Evolutionary conservation across 768 basidiomycete species (phyloP), one percentile per base, ranked within the genome.

Genomic region (Tubosaeta sp.): DNA sequence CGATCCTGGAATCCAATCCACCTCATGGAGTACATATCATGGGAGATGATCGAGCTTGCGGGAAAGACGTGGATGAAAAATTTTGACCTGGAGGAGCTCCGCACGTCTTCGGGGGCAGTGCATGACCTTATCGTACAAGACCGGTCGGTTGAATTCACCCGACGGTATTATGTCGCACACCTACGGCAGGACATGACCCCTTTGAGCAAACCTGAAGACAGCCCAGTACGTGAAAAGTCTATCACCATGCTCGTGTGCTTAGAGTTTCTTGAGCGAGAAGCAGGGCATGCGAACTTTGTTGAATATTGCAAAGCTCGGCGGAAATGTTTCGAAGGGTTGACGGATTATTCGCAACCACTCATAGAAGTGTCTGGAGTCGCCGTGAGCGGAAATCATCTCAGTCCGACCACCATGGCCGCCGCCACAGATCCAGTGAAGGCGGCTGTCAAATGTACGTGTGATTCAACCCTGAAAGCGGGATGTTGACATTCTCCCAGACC

Each of bases 91-190:
- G 71, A 74, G 31, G 67, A 72, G 34, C 56, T 71, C 27, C 63
- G 49, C 49, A 51, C 56, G 16, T 47, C 57, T 16, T 43, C 55
- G 10, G 54, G 54, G 25, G 81, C 78, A 45, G 65, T 86, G 17
- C 61, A 75, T 46, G 86, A 90, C 59, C 79, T 82, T 25, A 71
- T 93, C 19, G 72, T 94, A 32, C 87, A 90, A 66, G 90, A 92
- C 59, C 76, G 88, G 52, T 76, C 74, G 70, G 79, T 81, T n/a
- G 88, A 88, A 62, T 88, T 85, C 60, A 89, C 88, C 2, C 74
- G 84, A 53, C 76, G 88, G 42, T 91, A 85, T 63, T 77, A 76
- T 59, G 78, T 78, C 17, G 63, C 80, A 26, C 69, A 65, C 39
- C 65, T 91, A 31, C 74, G 89, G 46, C 70, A 60, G 19, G 91